Evolutionary conservation across 108 stramenopile species (phyloP).

Genomic region (Skeletonema costatum): DNA sequence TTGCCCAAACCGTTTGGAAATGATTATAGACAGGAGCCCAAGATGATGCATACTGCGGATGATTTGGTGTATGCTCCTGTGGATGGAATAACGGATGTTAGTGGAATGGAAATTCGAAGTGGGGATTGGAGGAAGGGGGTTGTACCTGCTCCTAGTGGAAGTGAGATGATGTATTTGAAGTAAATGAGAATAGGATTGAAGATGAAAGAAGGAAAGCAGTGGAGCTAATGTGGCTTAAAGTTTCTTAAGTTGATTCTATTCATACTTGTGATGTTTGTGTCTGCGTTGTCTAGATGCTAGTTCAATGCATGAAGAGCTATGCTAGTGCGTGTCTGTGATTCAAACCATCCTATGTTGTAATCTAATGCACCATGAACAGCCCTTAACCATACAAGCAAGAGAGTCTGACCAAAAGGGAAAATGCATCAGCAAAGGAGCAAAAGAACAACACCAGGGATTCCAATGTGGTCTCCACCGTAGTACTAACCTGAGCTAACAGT

Average conservation of each 20-base stretch:
- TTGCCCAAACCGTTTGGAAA: slow-evolving; percentile 93
- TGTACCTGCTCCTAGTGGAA: slow-evolving; percentile 76
- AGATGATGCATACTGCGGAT: slow-evolving; percentile 75
- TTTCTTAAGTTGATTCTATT: neutral
- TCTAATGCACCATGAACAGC: neutral
- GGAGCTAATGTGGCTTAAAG: neutral
- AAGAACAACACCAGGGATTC: slow-evolving; percentile 59
- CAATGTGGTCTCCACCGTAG: slow-evolving; percentile 64
- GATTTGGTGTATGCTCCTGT: slow-evolving; percentile 76
- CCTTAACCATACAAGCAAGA: too few species aligned
- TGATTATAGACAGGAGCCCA: slow-evolving; percentile 85
- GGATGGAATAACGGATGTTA: slow-evolving; percentile 78
- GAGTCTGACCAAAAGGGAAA: too few species aligned
- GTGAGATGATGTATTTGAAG: slow-evolving; percentile 87
- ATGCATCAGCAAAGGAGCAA: too few species aligned
- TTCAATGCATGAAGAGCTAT: too few species aligned
- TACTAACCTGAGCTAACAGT: slow-evolving; percentile 76
- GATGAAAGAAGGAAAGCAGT: neutral
- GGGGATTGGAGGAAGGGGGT: slow-evolving; percentile 84
- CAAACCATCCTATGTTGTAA: neutral
- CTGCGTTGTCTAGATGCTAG: neutral
- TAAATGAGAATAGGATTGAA: slow-evolving; percentile 46
- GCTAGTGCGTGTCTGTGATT: too few species aligned
- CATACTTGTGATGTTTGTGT: neutral
- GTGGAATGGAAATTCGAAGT: slow-evolving; percentile 53